Conservation (phyloP, 441 rosid species). For the Dalechampia spathulata region DNA sequence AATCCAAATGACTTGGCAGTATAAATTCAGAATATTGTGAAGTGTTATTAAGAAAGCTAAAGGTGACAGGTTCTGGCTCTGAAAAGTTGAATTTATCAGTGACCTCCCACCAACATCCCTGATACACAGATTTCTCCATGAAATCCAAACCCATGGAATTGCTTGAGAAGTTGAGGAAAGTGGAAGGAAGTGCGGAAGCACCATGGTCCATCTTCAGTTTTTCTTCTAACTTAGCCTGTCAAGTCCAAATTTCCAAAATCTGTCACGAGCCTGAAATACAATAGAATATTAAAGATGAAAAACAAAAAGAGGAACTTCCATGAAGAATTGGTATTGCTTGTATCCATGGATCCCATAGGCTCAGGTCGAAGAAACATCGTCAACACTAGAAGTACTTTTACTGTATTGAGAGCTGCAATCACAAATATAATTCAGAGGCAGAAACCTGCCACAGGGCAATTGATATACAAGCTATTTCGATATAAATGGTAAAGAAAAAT, state of each 20-base stretch:
- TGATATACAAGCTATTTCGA: conserved; percentile 7
- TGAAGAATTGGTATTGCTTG: conserved; percentile 43
- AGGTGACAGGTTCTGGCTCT: conserved; percentile 28
- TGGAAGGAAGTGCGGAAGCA: conserved; percentile 32
- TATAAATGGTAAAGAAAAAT: no score
- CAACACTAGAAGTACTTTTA: conserved; percentile 40
- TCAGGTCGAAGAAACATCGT: conserved; percentile 56
- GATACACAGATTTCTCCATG: conserved; percentile 61
- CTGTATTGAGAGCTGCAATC: conserved; percentile 46
- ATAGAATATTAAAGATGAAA: conserved; percentile 47
- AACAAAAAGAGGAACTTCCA: conserved; percentile 58
- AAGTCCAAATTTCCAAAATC: conserved; percentile 5
- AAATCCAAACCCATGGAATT: conserved; percentile 67
- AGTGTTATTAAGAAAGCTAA: conserved; percentile 18
- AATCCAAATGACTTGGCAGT: conserved; percentile 21
- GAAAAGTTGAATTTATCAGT: conserved; percentile 27
- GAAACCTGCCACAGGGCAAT: conserved; percentile 28
- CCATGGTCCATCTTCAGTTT: conserved; percentile 43
- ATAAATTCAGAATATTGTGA: conserved; percentile 23
- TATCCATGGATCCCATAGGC: conserved; percentile 43
- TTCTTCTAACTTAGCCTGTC: conserved; percentile 23
- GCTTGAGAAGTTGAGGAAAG: conserved; percentile 33
- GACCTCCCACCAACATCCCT: conserved; percentile 65
- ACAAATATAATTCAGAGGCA: conserved; percentile 49
- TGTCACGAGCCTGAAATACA: conserved; percentile 47